Percentiles rank a stretch among this genome's conserved stretches.
Evolutionary conservation across 2,329 filamentous ascomycete genomes (phyloP).

Genomic region (Parasarocladium wereldwijsianum): DNA sequence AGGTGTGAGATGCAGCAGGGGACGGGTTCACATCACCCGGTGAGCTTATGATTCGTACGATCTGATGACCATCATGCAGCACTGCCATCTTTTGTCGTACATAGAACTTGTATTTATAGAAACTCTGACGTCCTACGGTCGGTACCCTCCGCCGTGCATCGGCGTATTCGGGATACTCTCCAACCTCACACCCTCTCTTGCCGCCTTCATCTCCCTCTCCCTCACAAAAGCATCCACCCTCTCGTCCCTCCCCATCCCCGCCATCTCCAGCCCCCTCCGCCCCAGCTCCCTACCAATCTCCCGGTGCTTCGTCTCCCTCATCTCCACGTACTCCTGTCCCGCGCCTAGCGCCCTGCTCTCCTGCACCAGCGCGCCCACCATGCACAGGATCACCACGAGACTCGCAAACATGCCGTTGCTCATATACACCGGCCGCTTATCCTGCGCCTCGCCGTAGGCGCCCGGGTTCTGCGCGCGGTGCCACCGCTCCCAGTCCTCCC

Average conservation of each 20-base stretch:
- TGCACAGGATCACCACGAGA: conserved; percentile 54
- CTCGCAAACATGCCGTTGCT: conserved; percentile 63
- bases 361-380: conserved; percentile 59
- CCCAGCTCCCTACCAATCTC: conserved; percentile 47
- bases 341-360: conserved; percentile 51
- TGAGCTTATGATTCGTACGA: no score
- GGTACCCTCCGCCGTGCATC: no score
- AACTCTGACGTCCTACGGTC: no score
- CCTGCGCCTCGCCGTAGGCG: conserved; percentile 24
- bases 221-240: conserved; percentile 66
- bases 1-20: no score
- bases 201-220: conserved; percentile 20
- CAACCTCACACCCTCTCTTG: conserved; percentile 2
- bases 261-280: conserved; percentile 31
- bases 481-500: conserved; percentile 95
- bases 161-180: no score
- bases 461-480: conserved; percentile 28
- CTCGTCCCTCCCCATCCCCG: conserved; percentile 41
- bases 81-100: no score
- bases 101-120: no score
- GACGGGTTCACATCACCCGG: no score
- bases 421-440: conserved; percentile 41
- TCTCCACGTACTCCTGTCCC: conserved; percentile 47
- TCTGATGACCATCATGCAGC: no score
- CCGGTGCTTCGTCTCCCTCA: conserved; percentile 49